phyloP scores from a whole-genome alignment of 2,329 filamentous ascomycete species.

The Exophiala lecanii-corni region DNA sequence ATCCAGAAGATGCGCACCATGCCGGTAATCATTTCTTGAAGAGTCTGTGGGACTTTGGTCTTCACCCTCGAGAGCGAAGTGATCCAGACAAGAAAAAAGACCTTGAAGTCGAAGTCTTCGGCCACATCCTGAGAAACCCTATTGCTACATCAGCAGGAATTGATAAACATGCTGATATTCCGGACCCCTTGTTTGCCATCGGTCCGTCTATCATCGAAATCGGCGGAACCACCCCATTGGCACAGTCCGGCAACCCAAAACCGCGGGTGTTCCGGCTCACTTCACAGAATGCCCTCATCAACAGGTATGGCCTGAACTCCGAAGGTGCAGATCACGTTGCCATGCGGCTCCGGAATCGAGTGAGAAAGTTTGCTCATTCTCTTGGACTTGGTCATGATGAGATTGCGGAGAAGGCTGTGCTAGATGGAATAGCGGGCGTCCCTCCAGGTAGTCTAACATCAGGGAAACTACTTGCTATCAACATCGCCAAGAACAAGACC shows the following conservation, averaged over 20 bases:
- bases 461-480: slow-evolving; percentile 78
- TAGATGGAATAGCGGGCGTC: slow-evolving; percentile 71
- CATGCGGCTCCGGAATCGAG: slow-evolving; percentile 67
- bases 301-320: slow-evolving; percentile 93
- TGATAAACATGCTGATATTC: slow-evolving; percentile 89
- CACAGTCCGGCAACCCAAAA: slow-evolving; percentile 81
- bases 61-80: slow-evolving; percentile 81
- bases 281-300: slow-evolving; percentile 81
- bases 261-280: slow-evolving; percentile 85
- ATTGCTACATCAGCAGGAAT: slow-evolving; percentile 93
- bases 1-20: slow-evolving; percentile 83
- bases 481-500: slow-evolving; percentile 94
- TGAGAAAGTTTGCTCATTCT: slow-evolving; percentile 69
- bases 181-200: slow-evolving; percentile 75
- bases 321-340: slow-evolving; percentile 85
- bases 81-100: slow-evolving; percentile 50
- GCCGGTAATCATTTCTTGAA: slow-evolving; percentile 67
- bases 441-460: slow-evolving; percentile 74
- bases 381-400: slow-evolving; percentile 62
- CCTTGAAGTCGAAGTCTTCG: slow-evolving; percentile 66
- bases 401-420: slow-evolving; percentile 63
- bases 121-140: slow-evolving; percentile 72
- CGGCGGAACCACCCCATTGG: slow-evolving; percentile 80
- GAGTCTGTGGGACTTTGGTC: slow-evolving; percentile 64
- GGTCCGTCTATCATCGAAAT: slow-evolving; percentile 88